Percentiles rank a stretch among this genome's conserved stretches.
Conservation (phyloP, 2,329 filamentous ascomycete genomes). For the Cercospora janseana region DNA sequence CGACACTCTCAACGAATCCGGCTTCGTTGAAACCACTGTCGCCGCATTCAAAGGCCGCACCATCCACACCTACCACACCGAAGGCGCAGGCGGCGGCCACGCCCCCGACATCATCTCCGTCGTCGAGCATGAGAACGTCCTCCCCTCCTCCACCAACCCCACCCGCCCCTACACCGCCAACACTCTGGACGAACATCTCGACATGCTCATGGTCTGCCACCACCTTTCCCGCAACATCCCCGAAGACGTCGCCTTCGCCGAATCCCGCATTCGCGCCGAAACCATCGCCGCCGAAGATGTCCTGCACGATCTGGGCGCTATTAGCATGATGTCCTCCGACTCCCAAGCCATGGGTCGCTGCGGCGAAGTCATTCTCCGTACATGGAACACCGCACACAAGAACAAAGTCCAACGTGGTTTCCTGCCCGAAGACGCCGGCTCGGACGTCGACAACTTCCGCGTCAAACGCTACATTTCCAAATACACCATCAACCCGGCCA, state of each 20-base stretch:
- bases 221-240: constrained; percentile 89
- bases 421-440: constrained; percentile 73
- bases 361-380: constrained; percentile 87
- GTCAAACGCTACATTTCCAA: constrained; percentile 93
- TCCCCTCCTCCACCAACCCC: constrained; percentile 88
- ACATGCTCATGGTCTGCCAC: constrained; percentile 99
- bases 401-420: constrained; percentile 82
- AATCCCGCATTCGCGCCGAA: constrained; percentile 89
- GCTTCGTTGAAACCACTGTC: constrained; percentile 92
- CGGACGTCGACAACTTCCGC: constrained; percentile 81
- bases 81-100: constrained; percentile 91
- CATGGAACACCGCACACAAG: constrained; percentile 97
- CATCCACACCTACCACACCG: constrained; percentile 96
- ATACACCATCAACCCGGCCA: constrained; percentile 91
- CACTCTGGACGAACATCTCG: constrained; percentile 91
- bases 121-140: constrained; percentile 82
- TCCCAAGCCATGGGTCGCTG: constrained; percentile 96
- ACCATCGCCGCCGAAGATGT: constrained; percentile 97
- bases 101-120: constrained; percentile 95
- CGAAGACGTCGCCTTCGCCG: constrained; percentile 93
- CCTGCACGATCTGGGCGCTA: constrained; percentile 88
- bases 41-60: constrained; percentile 80
- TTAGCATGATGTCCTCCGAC: constrained; percentile 96
- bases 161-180: constrained; percentile 88
- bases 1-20: constrained; percentile 92